Evolutionary conservation across 257 asterid genomes (phyloP).

Genomic region (Verbascum thapsus): DNA sequence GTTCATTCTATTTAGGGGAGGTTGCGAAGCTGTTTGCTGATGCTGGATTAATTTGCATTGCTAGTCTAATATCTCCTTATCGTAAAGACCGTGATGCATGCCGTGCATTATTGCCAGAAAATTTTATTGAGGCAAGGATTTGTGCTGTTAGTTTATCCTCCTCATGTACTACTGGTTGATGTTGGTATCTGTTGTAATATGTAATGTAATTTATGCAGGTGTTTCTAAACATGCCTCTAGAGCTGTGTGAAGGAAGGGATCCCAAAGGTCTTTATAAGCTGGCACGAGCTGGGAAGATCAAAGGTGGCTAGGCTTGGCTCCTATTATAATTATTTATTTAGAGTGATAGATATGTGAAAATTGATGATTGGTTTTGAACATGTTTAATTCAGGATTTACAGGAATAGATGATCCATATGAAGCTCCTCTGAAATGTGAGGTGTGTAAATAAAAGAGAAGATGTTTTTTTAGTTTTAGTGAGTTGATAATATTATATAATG

Average conservation of each 20-base stretch:
- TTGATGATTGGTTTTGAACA: too few species aligned
- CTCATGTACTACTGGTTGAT: background rate
- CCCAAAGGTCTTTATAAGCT: conserved; percentile 98
- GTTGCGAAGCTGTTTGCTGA: conserved; percentile 96
- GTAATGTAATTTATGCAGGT: conserved; percentile 50
- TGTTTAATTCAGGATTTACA: conserved; percentile 69
- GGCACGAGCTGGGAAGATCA: conserved; percentile 92
- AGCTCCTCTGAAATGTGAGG: conserved; percentile 85
- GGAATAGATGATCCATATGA: conserved; percentile 99
- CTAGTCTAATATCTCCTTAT: conserved; percentile 96
- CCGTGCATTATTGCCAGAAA: conserved; percentile 69
- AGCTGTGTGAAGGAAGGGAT: conserved; percentile 87
- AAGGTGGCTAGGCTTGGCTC: conserved; percentile 71
- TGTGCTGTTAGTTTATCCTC: conserved; percentile 12
- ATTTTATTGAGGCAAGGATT: conserved; percentile 75
- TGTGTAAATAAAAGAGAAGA: conserved; percentile 25
- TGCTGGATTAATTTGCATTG: conserved; percentile 94
- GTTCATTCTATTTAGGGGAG: conserved; percentile 87
- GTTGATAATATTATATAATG: background rate
- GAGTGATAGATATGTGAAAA: background rate
- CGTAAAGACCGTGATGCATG: conserved; percentile 95
- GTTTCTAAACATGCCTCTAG: conserved; percentile 86
- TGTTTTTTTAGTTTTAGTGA: too few species aligned
- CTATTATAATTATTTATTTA: too few species aligned
- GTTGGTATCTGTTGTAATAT: conserved; percentile 9